Conservation (phyloP, 257 asterid genomes). For the Gynochthodes officinalis region DNA sequence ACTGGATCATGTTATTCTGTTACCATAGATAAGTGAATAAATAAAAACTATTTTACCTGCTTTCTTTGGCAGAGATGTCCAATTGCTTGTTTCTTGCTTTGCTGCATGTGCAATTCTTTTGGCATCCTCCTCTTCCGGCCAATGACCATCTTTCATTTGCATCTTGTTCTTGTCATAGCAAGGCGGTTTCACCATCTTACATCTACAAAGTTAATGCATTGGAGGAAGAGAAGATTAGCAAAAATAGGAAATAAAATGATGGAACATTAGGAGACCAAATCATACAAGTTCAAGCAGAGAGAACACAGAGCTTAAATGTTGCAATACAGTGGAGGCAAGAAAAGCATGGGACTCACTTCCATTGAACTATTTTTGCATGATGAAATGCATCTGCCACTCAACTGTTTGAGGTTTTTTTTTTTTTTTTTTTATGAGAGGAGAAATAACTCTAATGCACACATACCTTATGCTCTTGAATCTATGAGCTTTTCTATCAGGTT, state of each 20-base stretch:
- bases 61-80: conserved; percentile 52
- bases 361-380: conserved; percentile 58
- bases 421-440: conserved; percentile 12
- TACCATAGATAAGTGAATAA: neutral
- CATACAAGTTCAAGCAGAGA: neutral
- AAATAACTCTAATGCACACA: neutral
- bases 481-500: conserved; percentile 54
- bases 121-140: conserved; percentile 40
- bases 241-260: neutral
- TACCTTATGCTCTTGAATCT: conserved; percentile 25
- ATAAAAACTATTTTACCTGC: conserved; percentile 30
- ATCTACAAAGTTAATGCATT: neutral
- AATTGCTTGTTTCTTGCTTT: conserved; percentile 43
- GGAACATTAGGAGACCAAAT: neutral
- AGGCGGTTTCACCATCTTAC: conserved; percentile 50
- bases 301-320: conserved; percentile 22
- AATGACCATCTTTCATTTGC: conserved; percentile 31
- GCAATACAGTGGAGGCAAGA: conserved; percentile 44
- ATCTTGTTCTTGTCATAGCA: conserved; percentile 37
- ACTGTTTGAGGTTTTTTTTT: conserved; percentile 21
- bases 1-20: neutral
- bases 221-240: neutral
- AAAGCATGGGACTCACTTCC: conserved; percentile 52
- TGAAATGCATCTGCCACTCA: conserved; percentile 41
- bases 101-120: conserved; percentile 24